Evolutionary conservation across 805 yeast genomes (phyloP).

Genomic region (Lachancea cidri): DNA sequence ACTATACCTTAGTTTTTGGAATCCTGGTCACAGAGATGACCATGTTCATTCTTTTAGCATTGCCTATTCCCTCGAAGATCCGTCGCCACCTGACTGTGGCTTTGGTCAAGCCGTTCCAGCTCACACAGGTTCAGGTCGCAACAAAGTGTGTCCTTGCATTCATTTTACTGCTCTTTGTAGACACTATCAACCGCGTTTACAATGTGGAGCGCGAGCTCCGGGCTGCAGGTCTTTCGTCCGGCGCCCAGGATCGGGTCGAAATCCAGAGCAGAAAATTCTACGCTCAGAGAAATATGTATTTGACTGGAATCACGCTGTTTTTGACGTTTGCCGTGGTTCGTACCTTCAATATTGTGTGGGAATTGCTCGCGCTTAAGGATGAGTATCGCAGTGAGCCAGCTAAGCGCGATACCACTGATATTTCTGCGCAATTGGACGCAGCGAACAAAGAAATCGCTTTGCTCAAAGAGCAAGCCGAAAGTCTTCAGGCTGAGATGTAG

Average conservation of each 20-base stretch:
- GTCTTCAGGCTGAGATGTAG: constrained; percentile 53
- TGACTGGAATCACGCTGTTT: constrained; percentile 93
- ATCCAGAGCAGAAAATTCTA: constrained; percentile 87
- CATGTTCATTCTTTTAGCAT: constrained; percentile 69
- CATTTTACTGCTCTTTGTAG: constrained; percentile 77
- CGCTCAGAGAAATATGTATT: constrained; percentile 93
- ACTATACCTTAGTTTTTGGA: constrained; percentile 52
- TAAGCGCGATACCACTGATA: constrained; percentile 21
- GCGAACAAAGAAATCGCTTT: constrained; percentile 61
- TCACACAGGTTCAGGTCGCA: constrained; percentile 67
- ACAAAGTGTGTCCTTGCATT: constrained; percentile 79
- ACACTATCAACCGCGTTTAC: constrained; percentile 79
- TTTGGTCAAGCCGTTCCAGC: constrained; percentile 62
- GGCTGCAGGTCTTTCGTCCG: constrained; percentile 22
- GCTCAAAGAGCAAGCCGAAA: constrained; percentile 67
- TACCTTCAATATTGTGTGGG: constrained; percentile 76
- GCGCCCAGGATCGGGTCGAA: constrained; percentile 63
- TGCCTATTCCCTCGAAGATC: constrained; percentile 75
- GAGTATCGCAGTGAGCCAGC: constrained; percentile 32
- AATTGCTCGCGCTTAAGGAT: constrained; percentile 60
- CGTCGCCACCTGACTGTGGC: constrained; percentile 64
- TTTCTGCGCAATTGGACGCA: constrained; percentile 47
- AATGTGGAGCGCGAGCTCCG: constrained; percentile 58
- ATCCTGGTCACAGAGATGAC: constrained; percentile 73
- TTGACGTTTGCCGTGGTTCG: constrained; percentile 79